Percentiles rank a stretch among this genome's conserved stretches.
These are phyloP conservation scores for Gautieria morchelliformis DNA, from an alignment of 768 basidiomycete species.

Conservation along the genomic window DNA sequence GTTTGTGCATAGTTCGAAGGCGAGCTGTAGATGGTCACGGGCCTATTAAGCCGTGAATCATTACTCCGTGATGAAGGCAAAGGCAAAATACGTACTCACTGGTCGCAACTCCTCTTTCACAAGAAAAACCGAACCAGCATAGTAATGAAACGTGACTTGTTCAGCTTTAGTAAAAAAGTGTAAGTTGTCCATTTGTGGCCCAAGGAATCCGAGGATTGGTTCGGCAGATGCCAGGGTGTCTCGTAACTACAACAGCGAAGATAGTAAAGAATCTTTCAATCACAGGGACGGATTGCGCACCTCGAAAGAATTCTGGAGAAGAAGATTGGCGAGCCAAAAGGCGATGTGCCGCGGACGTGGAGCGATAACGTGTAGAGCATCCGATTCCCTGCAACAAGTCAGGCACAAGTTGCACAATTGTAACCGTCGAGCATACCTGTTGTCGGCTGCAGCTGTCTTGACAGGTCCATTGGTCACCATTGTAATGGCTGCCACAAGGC, in stretches of 20 bases:
- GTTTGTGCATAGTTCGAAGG: conserved; percentile 8
- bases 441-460: conserved; percentile 5
- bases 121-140: conserved; percentile 5
- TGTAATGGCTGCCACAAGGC: conserved; percentile 7
- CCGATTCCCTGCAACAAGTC: neutral
- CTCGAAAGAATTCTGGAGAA: conserved; percentile 6
- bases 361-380: neutral
- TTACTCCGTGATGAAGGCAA: neutral
- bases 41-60: conserved; percentile 1
- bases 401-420: neutral
- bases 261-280: neutral
- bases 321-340: conserved; percentile 8
- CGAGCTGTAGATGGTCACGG: conserved; percentile 5
- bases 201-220: conserved; percentile 4
- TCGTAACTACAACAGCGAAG: neutral
- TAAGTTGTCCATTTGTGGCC: conserved; percentile 6
- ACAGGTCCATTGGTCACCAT: conserved; percentile 6
- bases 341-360: conserved; percentile 1
- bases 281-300: neutral
- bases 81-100: neutral
- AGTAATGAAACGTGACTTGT: conserved; percentile 8
- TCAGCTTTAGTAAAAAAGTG: conserved; percentile 8
- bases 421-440: neutral
- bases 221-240: conserved; percentile 8
- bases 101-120: conserved; percentile 4